phyloP scores from a whole-genome alignment of 257 asterid genomes.

The Nicotiana tabacum region DNA sequence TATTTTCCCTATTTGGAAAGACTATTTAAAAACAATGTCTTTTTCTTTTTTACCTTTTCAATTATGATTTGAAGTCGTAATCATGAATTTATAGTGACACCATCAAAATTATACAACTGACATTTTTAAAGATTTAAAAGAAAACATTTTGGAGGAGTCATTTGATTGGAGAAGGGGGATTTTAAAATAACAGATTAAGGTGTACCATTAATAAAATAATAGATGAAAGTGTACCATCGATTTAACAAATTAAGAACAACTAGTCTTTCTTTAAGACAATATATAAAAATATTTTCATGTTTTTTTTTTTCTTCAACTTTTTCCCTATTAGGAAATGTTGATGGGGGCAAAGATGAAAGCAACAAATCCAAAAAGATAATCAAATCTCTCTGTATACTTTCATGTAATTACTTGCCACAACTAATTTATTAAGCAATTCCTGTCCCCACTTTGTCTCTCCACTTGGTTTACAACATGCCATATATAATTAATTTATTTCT shows the following conservation, averaged over 20 bases:
- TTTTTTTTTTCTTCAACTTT: conserved; percentile 13
- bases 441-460: conserved; percentile 28
- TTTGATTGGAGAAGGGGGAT: not conserved
- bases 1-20: too few relatives aligned
- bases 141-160: not conserved
- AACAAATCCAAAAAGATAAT: conserved; percentile 1
- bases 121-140: not conserved
- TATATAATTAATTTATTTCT: not conserved
- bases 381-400: not conserved
- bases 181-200: not conserved
- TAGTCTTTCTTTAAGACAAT: conserved; percentile 7
- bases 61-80: conserved; percentile 17
- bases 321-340: conserved; percentile 31
- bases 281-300: conserved; percentile 19
- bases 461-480: conserved; percentile 25
- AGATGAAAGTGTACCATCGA: not conserved
- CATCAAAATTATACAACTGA: not conserved
- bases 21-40: too few relatives aligned
- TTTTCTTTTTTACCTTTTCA: not conserved
- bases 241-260: conserved; percentile 1
- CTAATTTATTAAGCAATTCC: conserved; percentile 23
- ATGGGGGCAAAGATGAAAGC: conserved; percentile 12
- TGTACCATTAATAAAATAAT: not conserved
- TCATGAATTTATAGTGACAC: conserved; percentile 14
- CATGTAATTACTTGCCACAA: not conserved